phyloP scores from a whole-genome alignment of 2,329 filamentous ascomycete genomes.

The Harringtonia aguacate region DNA sequence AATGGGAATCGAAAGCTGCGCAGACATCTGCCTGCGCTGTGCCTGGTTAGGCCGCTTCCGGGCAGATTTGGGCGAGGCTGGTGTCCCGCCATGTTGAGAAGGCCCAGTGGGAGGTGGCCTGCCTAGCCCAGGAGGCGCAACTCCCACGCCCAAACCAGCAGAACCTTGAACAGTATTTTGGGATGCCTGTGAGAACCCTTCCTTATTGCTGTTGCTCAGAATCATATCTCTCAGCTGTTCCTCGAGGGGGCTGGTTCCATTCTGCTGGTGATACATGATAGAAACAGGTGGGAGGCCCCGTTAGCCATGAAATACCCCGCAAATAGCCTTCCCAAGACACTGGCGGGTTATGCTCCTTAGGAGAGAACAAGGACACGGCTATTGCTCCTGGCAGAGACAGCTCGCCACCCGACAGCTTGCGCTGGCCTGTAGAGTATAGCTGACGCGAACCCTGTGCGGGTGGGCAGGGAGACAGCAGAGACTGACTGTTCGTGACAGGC shows the following conservation, averaged over 20 bases:
- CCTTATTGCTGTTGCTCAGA: constrained; percentile 9
- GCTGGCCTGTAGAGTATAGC: too few relatives aligned
- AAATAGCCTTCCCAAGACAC: background rate
- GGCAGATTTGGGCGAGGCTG: constrained; percentile 6
- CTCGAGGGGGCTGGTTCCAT: constrained; percentile 11
- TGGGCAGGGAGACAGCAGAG: too few relatives aligned
- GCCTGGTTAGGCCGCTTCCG: constrained; percentile 51
- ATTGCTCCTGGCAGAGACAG: too few relatives aligned
- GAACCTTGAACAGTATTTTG: too few relatives aligned
- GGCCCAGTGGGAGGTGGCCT: background rate
- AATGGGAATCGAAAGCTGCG: constrained; percentile 46
- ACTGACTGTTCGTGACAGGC: too few relatives aligned
- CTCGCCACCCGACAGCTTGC: too few relatives aligned
- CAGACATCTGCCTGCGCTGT: constrained; percentile 51
- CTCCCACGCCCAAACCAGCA: too few relatives aligned
- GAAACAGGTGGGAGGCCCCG: background rate
- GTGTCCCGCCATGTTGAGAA: constrained; percentile 1
- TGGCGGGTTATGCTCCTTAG: too few relatives aligned
- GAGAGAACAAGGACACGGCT: too few relatives aligned
- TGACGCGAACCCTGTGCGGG: too few relatives aligned
- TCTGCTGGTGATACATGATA: constrained; percentile 8
- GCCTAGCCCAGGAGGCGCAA: too few relatives aligned
- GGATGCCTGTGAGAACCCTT: background rate
- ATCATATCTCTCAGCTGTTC: constrained; percentile 14
- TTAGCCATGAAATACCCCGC: constrained; percentile 7